phyloP scores from a whole-genome alignment of 257 asterid species.

The Primulina tabacum region DNA sequence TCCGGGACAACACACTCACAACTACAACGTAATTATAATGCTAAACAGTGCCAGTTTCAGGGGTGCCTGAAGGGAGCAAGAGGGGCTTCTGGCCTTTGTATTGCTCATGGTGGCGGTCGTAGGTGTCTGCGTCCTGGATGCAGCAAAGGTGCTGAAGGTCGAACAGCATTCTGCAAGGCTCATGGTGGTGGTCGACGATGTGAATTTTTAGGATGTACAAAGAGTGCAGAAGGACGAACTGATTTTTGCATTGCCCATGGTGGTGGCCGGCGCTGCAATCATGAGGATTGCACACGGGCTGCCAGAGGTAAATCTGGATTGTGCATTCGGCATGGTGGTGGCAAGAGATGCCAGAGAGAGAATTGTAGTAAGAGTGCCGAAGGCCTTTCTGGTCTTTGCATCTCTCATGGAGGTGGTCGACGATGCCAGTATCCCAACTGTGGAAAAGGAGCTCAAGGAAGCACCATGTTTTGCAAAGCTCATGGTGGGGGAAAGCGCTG shows the following conservation, averaged over 20 bases:
- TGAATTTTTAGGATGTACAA: constrained; percentile 81
- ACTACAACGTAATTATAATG: constrained; percentile 56
- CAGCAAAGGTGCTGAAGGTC: constrained; percentile 92
- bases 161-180: constrained; percentile 96
- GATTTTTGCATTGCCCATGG: constrained; percentile 94
- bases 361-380: constrained; percentile 83
- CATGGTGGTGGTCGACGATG: constrained; percentile 97
- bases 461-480: constrained; percentile 86
- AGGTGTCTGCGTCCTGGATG: constrained; percentile 86
- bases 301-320: constrained; percentile 88
- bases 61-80: constrained; percentile 90
- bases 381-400: constrained; percentile 95
- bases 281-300: constrained; percentile 68
- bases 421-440: constrained; percentile 73
- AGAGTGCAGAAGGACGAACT: constrained; percentile 92
- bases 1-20: constrained; percentile 76
- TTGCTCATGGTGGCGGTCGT: constrained; percentile 95
- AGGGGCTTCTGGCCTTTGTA: constrained; percentile 94
- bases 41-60: constrained; percentile 74
- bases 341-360: constrained; percentile 89
- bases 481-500: constrained; percentile 96
- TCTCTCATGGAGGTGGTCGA: constrained; percentile 95
- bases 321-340: constrained; percentile 96
- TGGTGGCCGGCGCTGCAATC: constrained; percentile 86
- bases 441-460: constrained; percentile 86